Conservation (phyloP, 495 filamentous ascomycete species). For the Aspergillus baeticus region DNA sequence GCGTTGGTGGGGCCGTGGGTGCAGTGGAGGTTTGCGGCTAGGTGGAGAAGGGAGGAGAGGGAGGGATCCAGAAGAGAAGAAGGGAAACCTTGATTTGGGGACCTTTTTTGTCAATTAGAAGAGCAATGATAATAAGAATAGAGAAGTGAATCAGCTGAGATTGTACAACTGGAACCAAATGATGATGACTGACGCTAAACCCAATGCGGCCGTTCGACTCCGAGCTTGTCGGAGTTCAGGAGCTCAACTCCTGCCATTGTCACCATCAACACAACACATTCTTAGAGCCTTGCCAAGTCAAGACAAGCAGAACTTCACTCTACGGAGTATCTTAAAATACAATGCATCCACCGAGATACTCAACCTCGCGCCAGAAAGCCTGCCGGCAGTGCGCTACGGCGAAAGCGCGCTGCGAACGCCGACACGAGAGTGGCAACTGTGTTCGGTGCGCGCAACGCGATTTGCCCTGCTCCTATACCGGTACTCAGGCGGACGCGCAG, state of each 20-base stretch:
- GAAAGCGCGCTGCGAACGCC: slow-evolving; percentile 45
- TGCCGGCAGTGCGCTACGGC: slow-evolving; percentile 40
- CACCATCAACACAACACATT: no score
- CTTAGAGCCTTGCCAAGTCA: no score
- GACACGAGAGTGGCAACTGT: slow-evolving; percentile 22
- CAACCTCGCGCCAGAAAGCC: slow-evolving; percentile 42
- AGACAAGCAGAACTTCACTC: neutral
- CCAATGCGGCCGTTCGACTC: no score
- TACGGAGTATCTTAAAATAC: neutral
- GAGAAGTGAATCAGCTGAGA: no score
- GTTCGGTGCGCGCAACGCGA: slow-evolving; percentile 29
- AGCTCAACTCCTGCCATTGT: no score
- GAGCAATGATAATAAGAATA: no score
- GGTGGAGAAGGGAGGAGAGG: slow-evolving; percentile 31
- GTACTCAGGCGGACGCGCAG: neutral
- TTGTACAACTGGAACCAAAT: no score
- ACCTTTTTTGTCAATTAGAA: no score
- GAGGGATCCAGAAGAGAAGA: neutral
- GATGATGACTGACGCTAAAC: no score
- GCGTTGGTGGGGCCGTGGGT: slow-evolving; percentile 36
- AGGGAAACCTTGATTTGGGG: neutral
- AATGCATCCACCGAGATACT: slow-evolving; percentile 38
- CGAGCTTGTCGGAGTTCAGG: no score
- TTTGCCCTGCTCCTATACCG: slow-evolving; percentile 10
- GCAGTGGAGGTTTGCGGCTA: slow-evolving; percentile 39